Percentiles rank a stretch among this genome's conserved stretches.
These are phyloP conservation scores for Viola odorata DNA, from an alignment of 345 rosid genomes.

Conservation along the genomic window DNA sequence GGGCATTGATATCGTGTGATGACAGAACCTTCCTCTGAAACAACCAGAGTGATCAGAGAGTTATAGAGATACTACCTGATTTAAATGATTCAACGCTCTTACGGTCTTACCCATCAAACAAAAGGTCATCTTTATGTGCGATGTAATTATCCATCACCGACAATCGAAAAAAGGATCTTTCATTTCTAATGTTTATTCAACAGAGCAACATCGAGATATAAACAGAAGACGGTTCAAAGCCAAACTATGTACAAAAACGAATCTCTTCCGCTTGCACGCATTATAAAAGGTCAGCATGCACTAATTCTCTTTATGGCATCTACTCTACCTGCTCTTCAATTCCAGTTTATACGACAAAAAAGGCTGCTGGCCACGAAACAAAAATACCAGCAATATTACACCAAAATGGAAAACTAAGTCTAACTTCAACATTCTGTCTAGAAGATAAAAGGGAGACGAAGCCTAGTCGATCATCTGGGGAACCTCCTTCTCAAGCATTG, in stretches of 20 bases:
- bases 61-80: background rate
- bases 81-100: no score
- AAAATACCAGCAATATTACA: slow-evolving; percentile 13
- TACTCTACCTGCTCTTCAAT: slow-evolving; percentile 1
- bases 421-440: background rate
- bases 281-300: slow-evolving; percentile 39
- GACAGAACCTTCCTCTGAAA: slow-evolving; percentile 46
- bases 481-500: slow-evolving; percentile 81
- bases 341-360: slow-evolving; percentile 10
- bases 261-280: slow-evolving; percentile 22
- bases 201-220: background rate
- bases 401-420: background rate
- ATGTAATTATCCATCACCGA: no score
- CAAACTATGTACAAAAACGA: background rate
- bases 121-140: no score
- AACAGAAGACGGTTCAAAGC: no score
- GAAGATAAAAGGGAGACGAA: no score
- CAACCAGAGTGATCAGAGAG: slow-evolving; percentile 29
- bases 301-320: slow-evolving; percentile 7
- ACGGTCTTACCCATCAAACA: no score
- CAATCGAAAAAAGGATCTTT: no score
- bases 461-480: slow-evolving; percentile 18
- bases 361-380: slow-evolving; percentile 6
- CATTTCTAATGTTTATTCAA: no score
- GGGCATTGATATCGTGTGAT: slow-evolving; percentile 35